Conservation (phyloP, 306 rosid species). For the Quillaja saponaria region DNA sequence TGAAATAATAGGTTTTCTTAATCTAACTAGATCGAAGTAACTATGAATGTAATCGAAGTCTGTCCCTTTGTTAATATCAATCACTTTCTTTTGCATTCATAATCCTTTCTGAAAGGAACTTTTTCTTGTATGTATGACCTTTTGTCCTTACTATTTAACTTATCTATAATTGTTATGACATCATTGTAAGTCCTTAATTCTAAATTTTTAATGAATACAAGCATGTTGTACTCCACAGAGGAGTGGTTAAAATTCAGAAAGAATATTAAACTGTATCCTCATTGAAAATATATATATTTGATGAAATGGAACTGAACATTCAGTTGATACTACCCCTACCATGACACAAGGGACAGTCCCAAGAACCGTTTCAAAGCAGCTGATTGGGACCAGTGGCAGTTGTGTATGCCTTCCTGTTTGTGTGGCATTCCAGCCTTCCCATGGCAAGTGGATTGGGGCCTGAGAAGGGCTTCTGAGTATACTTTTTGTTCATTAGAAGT, state of each 20-base stretch:
- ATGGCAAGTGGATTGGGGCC: conserved; percentile 58
- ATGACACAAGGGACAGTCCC: conserved; percentile 36
- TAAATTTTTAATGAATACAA: too few species aligned
- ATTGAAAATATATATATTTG: neutral
- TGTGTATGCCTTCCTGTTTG: conserved; percentile 36
- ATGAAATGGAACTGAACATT: too few species aligned
- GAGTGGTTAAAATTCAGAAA: neutral
- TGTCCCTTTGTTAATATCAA: too few species aligned
- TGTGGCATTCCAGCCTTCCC: conserved; percentile 31
- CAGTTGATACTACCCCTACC: conserved; percentile 33
- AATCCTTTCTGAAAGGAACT: conserved; percentile 31
- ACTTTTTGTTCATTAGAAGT: neutral
- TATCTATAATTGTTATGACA: neutral
- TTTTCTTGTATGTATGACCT: too few species aligned
- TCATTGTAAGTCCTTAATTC: too few species aligned
- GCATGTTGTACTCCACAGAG: too few species aligned
- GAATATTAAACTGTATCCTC: neutral
- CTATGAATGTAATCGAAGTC: too few species aligned
- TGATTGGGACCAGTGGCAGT: conserved; percentile 38
- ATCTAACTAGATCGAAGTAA: too few species aligned
- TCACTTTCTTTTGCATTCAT: neutral
- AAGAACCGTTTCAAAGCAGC: conserved; percentile 28
- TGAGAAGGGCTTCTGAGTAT: conserved; percentile 5
- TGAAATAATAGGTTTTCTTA: too few species aligned
- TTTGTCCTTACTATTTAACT: too few species aligned